Evolutionary conservation across 1,284 basidiomycete genomes (phyloP).

Genomic region (Pseudozyma sp.): DNA sequence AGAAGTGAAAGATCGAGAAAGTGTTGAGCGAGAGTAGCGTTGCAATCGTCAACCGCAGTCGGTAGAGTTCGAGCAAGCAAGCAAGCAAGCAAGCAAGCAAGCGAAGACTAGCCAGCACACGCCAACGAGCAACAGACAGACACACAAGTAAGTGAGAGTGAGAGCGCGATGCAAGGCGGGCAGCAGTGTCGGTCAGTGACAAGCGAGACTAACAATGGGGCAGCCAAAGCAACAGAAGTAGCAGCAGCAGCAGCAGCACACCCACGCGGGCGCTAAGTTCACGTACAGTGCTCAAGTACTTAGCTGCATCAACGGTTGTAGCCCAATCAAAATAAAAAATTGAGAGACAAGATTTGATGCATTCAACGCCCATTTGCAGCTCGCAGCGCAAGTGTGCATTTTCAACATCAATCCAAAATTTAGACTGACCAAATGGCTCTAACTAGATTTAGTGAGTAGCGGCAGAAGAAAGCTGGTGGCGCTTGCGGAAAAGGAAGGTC

Average conservation of each 20-base stretch:
- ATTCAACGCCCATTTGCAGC: slow-evolving; percentile 12
- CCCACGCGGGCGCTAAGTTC: too few relatives aligned
- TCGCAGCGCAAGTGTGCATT: background rate
- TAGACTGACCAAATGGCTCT: background rate
- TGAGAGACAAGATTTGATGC: background rate
- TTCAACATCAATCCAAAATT: background rate
- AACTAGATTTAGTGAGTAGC: background rate
- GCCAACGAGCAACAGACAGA: slow-evolving; percentile 1
- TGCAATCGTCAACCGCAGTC: too few relatives aligned
- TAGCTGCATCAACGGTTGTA: background rate
- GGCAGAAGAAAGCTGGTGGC: too few relatives aligned
- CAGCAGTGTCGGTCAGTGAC: background rate
- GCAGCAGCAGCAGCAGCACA: too few relatives aligned
- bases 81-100: background rate
- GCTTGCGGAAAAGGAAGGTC: background rate
- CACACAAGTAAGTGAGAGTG: background rate
- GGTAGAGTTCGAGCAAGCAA: background rate
- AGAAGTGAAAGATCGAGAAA: too few relatives aligned
- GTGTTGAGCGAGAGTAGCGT: too few relatives aligned
- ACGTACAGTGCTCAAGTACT: too few relatives aligned
- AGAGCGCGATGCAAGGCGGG: background rate
- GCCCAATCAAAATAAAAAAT: background rate
- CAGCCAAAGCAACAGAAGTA: too few relatives aligned
- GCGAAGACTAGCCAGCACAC: background rate
- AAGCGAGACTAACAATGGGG: too few relatives aligned